A percentile compares a stretch with the other conserved stretches of the same genome.
Conservation (phyloP, 352 stramenopile species). For the Phytophthora hybrid region DNA sequence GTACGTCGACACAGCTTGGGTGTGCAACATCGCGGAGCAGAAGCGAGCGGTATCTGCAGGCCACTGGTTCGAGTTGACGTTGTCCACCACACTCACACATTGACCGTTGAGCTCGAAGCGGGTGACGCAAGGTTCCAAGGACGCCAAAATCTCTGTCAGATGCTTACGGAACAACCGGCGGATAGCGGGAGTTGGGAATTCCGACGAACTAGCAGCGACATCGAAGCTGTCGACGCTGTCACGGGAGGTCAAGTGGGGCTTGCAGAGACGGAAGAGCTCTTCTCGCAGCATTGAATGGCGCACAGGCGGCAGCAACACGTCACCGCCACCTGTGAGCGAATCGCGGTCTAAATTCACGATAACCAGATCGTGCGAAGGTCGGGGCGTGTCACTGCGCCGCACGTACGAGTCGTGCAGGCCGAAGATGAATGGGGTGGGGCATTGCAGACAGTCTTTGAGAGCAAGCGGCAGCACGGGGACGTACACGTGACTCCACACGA, state of each 20-base stretch:
- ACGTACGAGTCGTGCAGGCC: slow-evolving; percentile 73
- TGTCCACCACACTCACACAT: slow-evolving; percentile 60
- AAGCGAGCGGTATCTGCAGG: slow-evolving; percentile 50
- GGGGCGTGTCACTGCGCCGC: slow-evolving; percentile 54
- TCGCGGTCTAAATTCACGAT: slow-evolving; percentile 70
- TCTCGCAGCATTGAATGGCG: slow-evolving; percentile 50
- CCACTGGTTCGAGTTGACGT: slow-evolving; percentile 48
- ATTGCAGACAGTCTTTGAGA: slow-evolving; percentile 76
- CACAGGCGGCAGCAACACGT: slow-evolving; percentile 48
- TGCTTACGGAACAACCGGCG: slow-evolving; percentile 53
- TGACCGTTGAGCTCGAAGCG: slow-evolving; percentile 58
- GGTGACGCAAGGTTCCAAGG: slow-evolving; percentile 68
- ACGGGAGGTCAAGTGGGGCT: slow-evolving; percentile 43
- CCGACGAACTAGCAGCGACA: not conserved
- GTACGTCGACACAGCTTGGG: slow-evolving; percentile 67
- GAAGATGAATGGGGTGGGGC: slow-evolving; percentile 83
- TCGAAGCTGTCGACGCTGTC: slow-evolving; percentile 45
- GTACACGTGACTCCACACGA: slow-evolving; percentile 86
- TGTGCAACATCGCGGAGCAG: slow-evolving; percentile 58
- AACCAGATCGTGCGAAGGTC: slow-evolving; percentile 56
- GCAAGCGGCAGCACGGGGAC: slow-evolving; percentile 68
- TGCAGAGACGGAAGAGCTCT: slow-evolving; percentile 50
- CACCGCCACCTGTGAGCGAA: slow-evolving; percentile 56
- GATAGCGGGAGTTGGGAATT: slow-evolving; percentile 19
- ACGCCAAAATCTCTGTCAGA: slow-evolving; percentile 47